Conservation (phyloP, 129 eudicot genomes). For the Centaurea solstitialis region DNA sequence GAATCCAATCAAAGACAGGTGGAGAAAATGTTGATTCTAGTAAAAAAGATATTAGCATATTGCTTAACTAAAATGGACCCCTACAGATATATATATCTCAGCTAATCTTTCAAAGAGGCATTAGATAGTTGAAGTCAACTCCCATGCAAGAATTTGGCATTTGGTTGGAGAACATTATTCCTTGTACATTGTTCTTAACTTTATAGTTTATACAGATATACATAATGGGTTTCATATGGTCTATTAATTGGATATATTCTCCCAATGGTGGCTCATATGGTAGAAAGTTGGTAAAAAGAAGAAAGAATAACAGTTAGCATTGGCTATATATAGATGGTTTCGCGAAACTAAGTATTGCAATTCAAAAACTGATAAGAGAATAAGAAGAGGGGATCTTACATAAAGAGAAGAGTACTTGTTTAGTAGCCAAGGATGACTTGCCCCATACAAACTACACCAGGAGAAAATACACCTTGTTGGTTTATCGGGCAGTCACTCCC, state of each 20-base stretch:
- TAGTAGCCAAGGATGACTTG: constrained; percentile 42
- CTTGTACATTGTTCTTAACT: background rate
- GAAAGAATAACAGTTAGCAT: background rate
- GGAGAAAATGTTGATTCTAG: background rate
- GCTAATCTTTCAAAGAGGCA: background rate
- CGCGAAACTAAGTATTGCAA: background rate
- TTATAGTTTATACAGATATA: background rate
- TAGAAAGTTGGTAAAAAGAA: constrained; percentile 8
- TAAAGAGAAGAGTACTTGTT: constrained; percentile 19
- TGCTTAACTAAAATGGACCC: background rate
- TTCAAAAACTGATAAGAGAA: background rate
- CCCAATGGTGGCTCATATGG: background rate
- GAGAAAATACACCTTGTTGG: constrained; percentile 8
- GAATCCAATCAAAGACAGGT: background rate
- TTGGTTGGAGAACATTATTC: constrained; percentile 14
- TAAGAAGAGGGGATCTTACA: background rate
- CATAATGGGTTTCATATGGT: constrained; percentile 22
- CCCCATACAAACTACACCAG: constrained; percentile 8
- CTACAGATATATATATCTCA: background rate
- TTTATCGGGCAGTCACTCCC: constrained; percentile 16
- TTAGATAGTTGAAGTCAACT: constrained; percentile 22
- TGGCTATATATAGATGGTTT: constrained; percentile 21
- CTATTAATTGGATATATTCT: constrained; percentile 12
- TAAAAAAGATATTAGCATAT: background rate
- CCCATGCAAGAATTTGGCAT: constrained; percentile 9